A percentile compares a stretch with the other conserved stretches of the same genome.
Conservation (phyloP, 2,329 filamentous ascomycete genomes). For the Cyphellophora europaea region DNA sequence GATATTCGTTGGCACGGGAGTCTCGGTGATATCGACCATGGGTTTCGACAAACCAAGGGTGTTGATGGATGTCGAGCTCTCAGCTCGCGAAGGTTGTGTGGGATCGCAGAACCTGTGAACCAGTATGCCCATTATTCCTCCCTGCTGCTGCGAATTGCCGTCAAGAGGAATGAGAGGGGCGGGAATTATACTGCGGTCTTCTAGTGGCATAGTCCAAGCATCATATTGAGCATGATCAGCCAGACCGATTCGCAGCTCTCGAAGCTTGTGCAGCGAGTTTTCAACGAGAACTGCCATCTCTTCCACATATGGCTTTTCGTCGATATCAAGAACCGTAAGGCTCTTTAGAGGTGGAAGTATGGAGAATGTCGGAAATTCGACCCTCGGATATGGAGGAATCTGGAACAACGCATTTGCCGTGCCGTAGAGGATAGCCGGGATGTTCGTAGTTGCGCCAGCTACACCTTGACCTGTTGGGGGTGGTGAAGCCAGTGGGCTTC, state of each 20-base stretch:
- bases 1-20: background rate
- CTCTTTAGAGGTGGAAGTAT: conserved; percentile 66
- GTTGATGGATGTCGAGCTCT: background rate
- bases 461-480: conserved; percentile 15
- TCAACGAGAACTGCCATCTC: conserved; percentile 72
- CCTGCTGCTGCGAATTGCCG: conserved; percentile 47
- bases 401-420: conserved; percentile 14
- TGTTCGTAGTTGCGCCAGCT: conserved; percentile 9
- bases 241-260: conserved; percentile 66
- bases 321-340: conserved; percentile 69
- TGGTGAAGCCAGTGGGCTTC: conserved; percentile 27
- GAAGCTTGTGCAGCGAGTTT: conserved; percentile 55
- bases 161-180: conserved; percentile 28
- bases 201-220: conserved; percentile 17
- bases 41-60: too few relatives aligned
- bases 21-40: background rate
- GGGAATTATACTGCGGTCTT: conserved; percentile 12
- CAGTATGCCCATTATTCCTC: conserved; percentile 57
- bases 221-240: conserved; percentile 43
- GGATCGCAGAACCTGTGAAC: conserved; percentile 57
- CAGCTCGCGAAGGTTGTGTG: background rate
- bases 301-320: conserved; percentile 72
- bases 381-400: conserved; percentile 40
- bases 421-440: conserved; percentile 15
- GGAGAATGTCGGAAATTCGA: conserved; percentile 74